A percentile compares a stretch with the other conserved stretches of the same genome.
Conservation (phyloP, 1,139 yeast genomes). For the Blastobotrys proliferans region DNA sequence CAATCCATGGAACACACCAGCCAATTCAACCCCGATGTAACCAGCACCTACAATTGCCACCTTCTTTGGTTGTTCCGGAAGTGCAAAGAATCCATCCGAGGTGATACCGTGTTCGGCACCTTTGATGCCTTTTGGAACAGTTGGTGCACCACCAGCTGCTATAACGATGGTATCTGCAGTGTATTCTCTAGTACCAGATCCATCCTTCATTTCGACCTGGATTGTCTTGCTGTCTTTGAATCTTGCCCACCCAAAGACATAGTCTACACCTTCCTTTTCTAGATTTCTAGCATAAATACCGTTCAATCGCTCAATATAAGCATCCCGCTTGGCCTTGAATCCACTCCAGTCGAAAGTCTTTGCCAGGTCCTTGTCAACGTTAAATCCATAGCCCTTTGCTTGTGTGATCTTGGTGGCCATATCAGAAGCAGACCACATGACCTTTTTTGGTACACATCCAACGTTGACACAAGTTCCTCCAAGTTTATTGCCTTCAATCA, state of each 20-base stretch:
- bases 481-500: constrained; percentile 71
- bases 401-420: constrained; percentile 70
- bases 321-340: constrained; percentile 85
- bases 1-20: constrained; percentile 87
- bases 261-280: constrained; percentile 83
- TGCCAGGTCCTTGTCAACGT: constrained; percentile 44
- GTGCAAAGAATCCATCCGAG: constrained; percentile 86
- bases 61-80: constrained; percentile 76
- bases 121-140: constrained; percentile 61
- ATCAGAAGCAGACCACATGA: constrained; percentile 97
- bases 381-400: constrained; percentile 80
- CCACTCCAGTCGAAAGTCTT: constrained; percentile 72
- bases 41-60: constrained; percentile 98
- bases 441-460: constrained; percentile 98
- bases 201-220: constrained; percentile 58
- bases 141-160: constrained; percentile 92
- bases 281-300: constrained; percentile 90
- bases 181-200: constrained; percentile 50
- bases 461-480: constrained; percentile 99
- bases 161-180: constrained; percentile 80
- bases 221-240: constrained; percentile 63
- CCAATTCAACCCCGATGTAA: constrained; percentile 90
- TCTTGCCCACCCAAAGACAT: constrained; percentile 80
- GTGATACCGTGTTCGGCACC: constrained; percentile 83
- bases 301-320: constrained; percentile 78